Evolutionary conservation across 2,329 filamentous ascomycete genomes (phyloP), one percentile per base, ranked within the genome.

Genomic region (Fusarium drepaniforme): DNA sequence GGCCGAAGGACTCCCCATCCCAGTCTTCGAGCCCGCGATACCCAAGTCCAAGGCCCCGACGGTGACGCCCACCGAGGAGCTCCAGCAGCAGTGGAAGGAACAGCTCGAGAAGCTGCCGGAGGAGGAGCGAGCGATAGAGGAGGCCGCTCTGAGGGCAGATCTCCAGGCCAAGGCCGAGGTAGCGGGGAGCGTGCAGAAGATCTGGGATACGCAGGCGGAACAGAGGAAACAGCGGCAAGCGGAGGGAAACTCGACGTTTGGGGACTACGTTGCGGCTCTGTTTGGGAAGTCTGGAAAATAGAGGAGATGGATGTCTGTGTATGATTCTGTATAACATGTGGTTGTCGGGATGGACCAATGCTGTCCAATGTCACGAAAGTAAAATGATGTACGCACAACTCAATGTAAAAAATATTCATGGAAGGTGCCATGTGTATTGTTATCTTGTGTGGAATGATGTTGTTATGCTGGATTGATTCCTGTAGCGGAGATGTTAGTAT

Each of bases 81-180:
- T 90, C 30, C 87, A 88, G 76, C 84, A 86, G 70, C 81, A 82
- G 58, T 87, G 90, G 80, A 87, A 88, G 78, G 86, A 90, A 74
- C 85, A 87, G 75, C 82, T 93, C 56, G 87, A 90, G 61, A 88
- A 90, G 76, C 82, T 92, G 61, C 86, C 87, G 6, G 88, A 88
- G 60, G 85, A 86, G 67, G 91, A 93, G 81, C 86, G 90, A 33
- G 85, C 86, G 51, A 82, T 91, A 21, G 92, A 94, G 81, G 89
- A 92, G 81, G 88, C 89, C 69, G 90, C 92, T 23, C 85, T 93
- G 71, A 86, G 87, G 68, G 91, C 90, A 8, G 91, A 94, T 83
- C 83, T 89, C 66, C 85, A 89, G 78, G 88, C 89, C 74, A 90
- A 91, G 80, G 82, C 87, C 58, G 88, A 92, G 76, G 86, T 94